These are phyloP conservation scores for Polychytrium aggregatum DNA, from an alignment of 192 early-diverging fungal species.

Conservation along the genomic window DNA sequence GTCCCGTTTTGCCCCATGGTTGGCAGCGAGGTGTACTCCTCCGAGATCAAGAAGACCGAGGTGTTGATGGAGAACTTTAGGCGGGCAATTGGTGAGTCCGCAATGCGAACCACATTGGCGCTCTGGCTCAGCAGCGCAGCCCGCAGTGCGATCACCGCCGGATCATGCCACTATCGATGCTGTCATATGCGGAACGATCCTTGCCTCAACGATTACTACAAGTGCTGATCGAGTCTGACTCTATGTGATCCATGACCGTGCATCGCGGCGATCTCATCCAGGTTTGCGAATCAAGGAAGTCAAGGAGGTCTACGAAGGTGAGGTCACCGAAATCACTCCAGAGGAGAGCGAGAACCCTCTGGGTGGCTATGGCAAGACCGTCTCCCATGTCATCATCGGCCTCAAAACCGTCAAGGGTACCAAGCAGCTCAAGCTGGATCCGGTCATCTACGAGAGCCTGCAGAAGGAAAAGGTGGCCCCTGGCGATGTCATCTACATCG, in stretches of 20 bases:
- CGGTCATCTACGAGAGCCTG: slow-evolving; percentile 92
- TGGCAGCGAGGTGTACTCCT: slow-evolving; percentile 94
- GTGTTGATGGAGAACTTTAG: slow-evolving; percentile 99
- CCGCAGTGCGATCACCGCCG: too few species aligned
- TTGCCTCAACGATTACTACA: too few species aligned
- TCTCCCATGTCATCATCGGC: slow-evolving; percentile 91
- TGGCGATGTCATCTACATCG: slow-evolving; percentile 98
- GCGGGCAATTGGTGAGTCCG: slow-evolving; percentile 67
- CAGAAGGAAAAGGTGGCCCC: slow-evolving; percentile 94
- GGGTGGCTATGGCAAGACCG: slow-evolving; percentile 94
- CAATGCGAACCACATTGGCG: too few species aligned
- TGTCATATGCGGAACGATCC: too few species aligned
- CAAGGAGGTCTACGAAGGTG: slow-evolving; percentile 99
- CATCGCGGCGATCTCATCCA: slow-evolving; percentile 3
- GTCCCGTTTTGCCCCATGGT: slow-evolving; percentile 99
- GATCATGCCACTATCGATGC: too few species aligned
- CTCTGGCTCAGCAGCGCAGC: too few species aligned
- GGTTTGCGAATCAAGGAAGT: slow-evolving; percentile 94
- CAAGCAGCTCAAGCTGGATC: slow-evolving; percentile 94
- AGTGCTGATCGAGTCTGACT: too few species aligned
- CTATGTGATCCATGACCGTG: too few species aligned
- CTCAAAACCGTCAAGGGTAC: slow-evolving; percentile 97
- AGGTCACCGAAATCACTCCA: slow-evolving; percentile 92
- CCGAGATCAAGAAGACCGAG: slow-evolving; percentile 98
- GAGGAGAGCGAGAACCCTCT: slow-evolving; percentile 97